Percentiles rank a stretch among this genome's conserved stretches.
Conservation (phyloP, 2,329 filamentous ascomycete genomes). For the Macrophomina tecta region DNA sequence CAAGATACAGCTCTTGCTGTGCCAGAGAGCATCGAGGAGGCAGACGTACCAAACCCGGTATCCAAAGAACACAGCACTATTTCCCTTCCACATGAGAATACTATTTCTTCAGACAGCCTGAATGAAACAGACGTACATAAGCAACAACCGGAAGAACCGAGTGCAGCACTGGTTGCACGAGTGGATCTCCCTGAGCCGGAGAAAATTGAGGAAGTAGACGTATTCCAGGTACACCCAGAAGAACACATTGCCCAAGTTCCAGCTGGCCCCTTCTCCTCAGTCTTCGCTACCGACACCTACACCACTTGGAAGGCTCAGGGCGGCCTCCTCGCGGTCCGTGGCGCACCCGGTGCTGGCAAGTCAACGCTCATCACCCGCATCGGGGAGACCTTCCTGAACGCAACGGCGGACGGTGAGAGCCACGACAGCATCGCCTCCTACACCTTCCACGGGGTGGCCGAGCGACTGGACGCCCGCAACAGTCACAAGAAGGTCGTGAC, state of each 20-base stretch:
- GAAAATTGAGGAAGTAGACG: no score
- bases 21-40: no score
- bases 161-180: no score
- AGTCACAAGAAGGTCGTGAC: background rate
- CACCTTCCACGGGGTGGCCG: background rate
- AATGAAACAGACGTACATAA: no score
- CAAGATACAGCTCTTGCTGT: no score
- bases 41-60: no score
- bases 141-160: no score
- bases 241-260: background rate
- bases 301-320: background rate
- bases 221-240: background rate
- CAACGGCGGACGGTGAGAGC: background rate
- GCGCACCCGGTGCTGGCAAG: background rate
- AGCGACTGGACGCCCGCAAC: background rate
- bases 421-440: background rate
- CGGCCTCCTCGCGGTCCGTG: background rate
- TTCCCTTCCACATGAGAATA: no score
- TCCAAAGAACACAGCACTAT: no score
- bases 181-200: no score
- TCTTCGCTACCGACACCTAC: background rate
- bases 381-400: background rate
- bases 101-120: no score
- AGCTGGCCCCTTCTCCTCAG: background rate
- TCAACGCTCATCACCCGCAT: conserved; percentile 1